Evolutionary conservation across 805 yeast genomes (phyloP), one percentile per base, ranked within the genome.

Genomic region (Blastobotrys chiropterorum): DNA sequence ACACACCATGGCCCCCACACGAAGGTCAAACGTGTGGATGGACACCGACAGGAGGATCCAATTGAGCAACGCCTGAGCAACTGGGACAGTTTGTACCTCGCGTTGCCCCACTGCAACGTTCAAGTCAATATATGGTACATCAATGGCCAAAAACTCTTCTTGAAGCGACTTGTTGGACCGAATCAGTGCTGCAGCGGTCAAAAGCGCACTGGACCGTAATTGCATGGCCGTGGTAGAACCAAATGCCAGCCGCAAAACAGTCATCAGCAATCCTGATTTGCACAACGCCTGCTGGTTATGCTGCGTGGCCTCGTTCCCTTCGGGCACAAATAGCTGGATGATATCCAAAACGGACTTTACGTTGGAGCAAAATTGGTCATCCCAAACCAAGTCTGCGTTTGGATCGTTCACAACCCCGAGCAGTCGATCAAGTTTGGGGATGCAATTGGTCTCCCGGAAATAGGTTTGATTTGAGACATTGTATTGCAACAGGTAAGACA

Each of bases 91-190:
- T 22, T 57, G 61, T 3, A 64, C 71, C 39, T 64, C 69, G 4
- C 59, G 58, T 11, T 60, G 56, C 31, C 56, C 55, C 1, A 64
- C 58, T 0, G 82, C 81, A 49, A 80, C 61, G 3, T 83, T 73
- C 8, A 96, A 89, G 62, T 89, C 97, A 51, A 90, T 74, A 63
- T 84, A 88, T 0, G 99, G 99, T 5, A 94, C 97, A 66, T 94
- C 98, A 13, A 92, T 82, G 50, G 81, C 82, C 1, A 89, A 75
- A 59, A 92, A 85, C 53, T 80, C 80, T 13, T 71, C 69, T 66
- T 94, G 99, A 34, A 86, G 76, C 1, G 73, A 78, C 2, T 74
- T 67, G 64, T 90, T 89, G 30, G 81, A 77, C 46, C 82, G 70
- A 2, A 94, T 83, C 31, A 90, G 71, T 56, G 85, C 92, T 1